Evolutionary conservation across 768 basidiomycete species (phyloP).

Genomic region (Tylopilus vinaceipallidus): DNA sequence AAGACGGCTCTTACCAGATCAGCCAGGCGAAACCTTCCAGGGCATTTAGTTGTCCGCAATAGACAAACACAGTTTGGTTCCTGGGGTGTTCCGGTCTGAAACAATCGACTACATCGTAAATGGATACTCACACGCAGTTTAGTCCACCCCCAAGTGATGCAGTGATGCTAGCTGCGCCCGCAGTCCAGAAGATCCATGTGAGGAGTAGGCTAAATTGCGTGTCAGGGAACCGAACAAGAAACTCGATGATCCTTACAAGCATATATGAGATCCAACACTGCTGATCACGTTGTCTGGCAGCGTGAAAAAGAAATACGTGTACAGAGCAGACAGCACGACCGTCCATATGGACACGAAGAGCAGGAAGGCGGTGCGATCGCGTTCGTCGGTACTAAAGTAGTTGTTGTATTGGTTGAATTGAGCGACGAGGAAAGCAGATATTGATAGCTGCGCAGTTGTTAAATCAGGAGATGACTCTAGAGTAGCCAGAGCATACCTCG

Average conservation of each 20-base stretch:
- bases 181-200: constrained; percentile 79
- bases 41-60: constrained; percentile 78
- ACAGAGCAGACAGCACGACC: constrained; percentile 49
- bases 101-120: neutral
- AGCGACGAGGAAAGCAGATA: constrained; percentile 70
- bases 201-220: constrained; percentile 51
- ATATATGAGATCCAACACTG: constrained; percentile 60
- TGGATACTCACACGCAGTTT: constrained; percentile 57
- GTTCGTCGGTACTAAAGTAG: constrained; percentile 45
- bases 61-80: constrained; percentile 46
- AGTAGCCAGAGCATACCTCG: constrained; percentile 42
- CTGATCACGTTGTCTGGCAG: constrained; percentile 48
- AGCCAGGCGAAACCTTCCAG: constrained; percentile 75
- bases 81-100: constrained; percentile 15
- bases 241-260: constrained; percentile 49
- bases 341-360: constrained; percentile 78
- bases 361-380: constrained; percentile 63
- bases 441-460: constrained; percentile 46
- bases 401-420: constrained; percentile 58
- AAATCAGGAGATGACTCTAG: neutral
- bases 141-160: constrained; percentile 62
- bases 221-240: constrained; percentile 3
- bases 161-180: constrained; percentile 71
- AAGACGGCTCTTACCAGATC: constrained; percentile 49
- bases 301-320: constrained; percentile 53